phyloP scores from a whole-genome alignment of 2,329 filamentous ascomycete species.

The Xylaria sp. region DNA sequence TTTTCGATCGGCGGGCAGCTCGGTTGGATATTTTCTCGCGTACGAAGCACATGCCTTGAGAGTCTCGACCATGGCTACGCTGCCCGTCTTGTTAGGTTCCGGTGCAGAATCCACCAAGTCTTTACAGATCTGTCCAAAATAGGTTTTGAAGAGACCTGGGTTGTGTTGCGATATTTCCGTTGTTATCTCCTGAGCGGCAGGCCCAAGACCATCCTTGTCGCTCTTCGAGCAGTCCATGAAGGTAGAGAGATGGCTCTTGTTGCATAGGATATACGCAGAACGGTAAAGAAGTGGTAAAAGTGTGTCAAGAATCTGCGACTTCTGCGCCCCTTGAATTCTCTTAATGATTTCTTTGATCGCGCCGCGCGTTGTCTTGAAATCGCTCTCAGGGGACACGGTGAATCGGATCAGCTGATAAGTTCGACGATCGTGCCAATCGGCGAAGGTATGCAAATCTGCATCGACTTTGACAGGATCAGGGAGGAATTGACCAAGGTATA shows the following conservation, averaged over 20 bases:
- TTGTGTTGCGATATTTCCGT: constrained; percentile 88
- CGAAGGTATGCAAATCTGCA: constrained; percentile 81
- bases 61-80: constrained; percentile 74
- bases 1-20: constrained; percentile 74
- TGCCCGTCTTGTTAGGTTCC: constrained; percentile 59
- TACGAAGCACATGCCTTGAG: constrained; percentile 92
- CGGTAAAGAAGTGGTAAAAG: constrained; percentile 78
- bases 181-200: constrained; percentile 79
- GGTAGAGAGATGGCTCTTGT: constrained; percentile 84
- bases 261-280: constrained; percentile 80
- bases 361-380: constrained; percentile 85
- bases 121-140: constrained; percentile 86
- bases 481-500: constrained; percentile 67
- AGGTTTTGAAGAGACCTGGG: constrained; percentile 85
- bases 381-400: constrained; percentile 75
- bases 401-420: constrained; percentile 86
- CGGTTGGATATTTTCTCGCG: constrained; percentile 75
- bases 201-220: constrained; percentile 71
- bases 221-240: constrained; percentile 85
- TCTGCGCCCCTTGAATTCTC: constrained; percentile 64
- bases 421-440: constrained; percentile 82
- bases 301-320: constrained; percentile 67
- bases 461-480: constrained; percentile 69
- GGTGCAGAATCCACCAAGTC: constrained; percentile 78
- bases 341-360: constrained; percentile 87